A percentile compares a stretch with the other conserved stretches of the same genome.
These are phyloP conservation scores for Aspergillus kassunensis DNA, from an alignment of 495 filamentous ascomycete genomes.

Conservation along the genomic window DNA sequence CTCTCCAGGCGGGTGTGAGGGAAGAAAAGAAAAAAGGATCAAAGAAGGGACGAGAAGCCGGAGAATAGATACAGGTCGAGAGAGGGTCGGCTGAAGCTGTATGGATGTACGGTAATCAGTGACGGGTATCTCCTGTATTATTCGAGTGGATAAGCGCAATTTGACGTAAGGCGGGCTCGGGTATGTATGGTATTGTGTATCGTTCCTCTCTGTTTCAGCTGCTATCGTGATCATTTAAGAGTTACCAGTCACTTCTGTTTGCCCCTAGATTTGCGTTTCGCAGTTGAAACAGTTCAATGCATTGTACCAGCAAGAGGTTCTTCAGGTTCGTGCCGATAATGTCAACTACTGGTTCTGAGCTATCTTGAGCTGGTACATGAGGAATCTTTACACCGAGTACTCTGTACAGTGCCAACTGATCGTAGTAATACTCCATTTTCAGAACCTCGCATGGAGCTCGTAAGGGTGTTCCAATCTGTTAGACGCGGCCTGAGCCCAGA, in stretches of 20 bases:
- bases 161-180: constrained; percentile 1
- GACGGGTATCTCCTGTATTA: constrained; percentile 17
- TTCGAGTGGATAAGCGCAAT: background rate
- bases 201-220: constrained; percentile 18
- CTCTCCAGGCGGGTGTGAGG: constrained; percentile 50
- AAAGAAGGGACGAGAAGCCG: constrained; percentile 27
- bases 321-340: background rate
- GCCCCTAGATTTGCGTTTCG: constrained; percentile 6
- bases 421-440: constrained; percentile 13
- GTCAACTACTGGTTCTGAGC: constrained; percentile 1
- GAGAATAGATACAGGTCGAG: constrained; percentile 37
- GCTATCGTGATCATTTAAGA: background rate
- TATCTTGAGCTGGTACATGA: background rate
- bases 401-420: too few species aligned
- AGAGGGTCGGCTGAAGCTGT: constrained; percentile 23
- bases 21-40: constrained; percentile 36
- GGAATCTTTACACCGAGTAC: too few species aligned
- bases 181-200: constrained; percentile 2
- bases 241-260: constrained; percentile 9
- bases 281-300: constrained; percentile 8
- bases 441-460: constrained; percentile 17
- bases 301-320: background rate
- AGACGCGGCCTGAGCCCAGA: constrained; percentile 20
- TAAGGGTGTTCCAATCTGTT: constrained; percentile 8
- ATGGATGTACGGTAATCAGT: constrained; percentile 18